phyloP scores from a whole-genome alignment of 805 yeast genomes.

The Blastobotrys americana region DNA sequence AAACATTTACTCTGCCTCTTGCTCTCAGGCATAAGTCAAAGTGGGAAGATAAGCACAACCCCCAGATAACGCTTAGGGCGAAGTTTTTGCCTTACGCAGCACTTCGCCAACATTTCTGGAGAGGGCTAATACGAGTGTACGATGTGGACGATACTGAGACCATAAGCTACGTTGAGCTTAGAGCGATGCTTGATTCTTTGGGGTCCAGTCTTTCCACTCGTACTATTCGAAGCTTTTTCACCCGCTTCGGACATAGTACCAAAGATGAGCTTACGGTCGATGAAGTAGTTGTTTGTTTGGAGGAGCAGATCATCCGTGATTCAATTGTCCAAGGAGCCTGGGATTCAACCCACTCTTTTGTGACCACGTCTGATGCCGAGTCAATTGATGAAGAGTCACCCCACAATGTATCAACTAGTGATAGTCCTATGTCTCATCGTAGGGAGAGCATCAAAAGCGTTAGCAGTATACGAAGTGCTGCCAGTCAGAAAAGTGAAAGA shows the following conservation, averaged over 20 bases:
- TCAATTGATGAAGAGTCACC: constrained; percentile 1
- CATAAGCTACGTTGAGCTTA: constrained; percentile 54
- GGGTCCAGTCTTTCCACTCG: constrained; percentile 42
- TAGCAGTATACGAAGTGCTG: background rate
- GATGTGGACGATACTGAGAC: constrained; percentile 38
- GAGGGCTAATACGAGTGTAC: constrained; percentile 49
- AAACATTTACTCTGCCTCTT: constrained; percentile 34
- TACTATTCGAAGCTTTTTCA: constrained; percentile 29
- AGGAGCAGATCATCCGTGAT: constrained; percentile 29
- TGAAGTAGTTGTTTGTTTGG: constrained; percentile 49
- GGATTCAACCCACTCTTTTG: background rate
- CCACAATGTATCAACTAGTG: background rate
- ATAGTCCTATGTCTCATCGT: background rate
- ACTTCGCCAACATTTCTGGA: constrained; percentile 66
- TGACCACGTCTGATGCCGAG: background rate
- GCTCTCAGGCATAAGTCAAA: constrained; percentile 23
- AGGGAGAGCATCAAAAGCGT: background rate
- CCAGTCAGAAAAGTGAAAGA: background rate
- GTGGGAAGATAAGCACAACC: constrained; percentile 36
- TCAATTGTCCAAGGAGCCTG: constrained; percentile 7
- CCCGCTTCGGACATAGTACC: constrained; percentile 24
- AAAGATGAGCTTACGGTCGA: constrained; percentile 44
- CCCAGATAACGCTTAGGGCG: constrained; percentile 52
- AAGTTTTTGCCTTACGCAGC: constrained; percentile 60
- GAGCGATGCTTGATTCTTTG: constrained; percentile 54